Conservation (phyloP, 768 basidiomycete species). For the Russula brevipes region DNA sequence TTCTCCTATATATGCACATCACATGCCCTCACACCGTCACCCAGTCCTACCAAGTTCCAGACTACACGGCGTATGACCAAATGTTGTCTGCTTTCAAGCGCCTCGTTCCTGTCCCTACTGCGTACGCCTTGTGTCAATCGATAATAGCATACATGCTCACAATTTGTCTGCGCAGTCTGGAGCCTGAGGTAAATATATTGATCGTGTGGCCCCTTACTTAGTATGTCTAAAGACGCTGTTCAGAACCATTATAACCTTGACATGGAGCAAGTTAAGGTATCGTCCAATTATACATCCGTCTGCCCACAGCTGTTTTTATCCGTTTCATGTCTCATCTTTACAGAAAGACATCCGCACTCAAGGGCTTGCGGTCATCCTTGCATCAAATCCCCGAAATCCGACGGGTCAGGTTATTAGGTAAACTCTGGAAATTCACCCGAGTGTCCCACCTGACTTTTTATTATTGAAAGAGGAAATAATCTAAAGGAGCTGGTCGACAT, state of each 20-base stretch:
- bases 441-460: background rate
- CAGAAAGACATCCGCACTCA: conserved; percentile 78
- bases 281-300: conserved; percentile 1
- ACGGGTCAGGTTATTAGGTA: conserved; percentile 85
- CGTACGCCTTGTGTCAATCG: conserved; percentile 43
- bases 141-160: background rate
- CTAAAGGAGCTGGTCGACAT: conserved; percentile 74
- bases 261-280: conserved; percentile 70
- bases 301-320: background rate
- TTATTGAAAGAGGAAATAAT: conserved; percentile 56
- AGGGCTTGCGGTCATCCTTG: conserved; percentile 78
- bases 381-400: conserved; percentile 94
- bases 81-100: conserved; percentile 81
- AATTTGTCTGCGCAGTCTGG: conserved; percentile 9
- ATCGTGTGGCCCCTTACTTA: conserved; percentile 24
- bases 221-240: conserved; percentile 33
- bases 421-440: conserved; percentile 17
- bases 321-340: background rate
- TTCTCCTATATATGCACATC: conserved; percentile 14
- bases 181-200: conserved; percentile 37
- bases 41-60: conserved; percentile 85
- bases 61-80: conserved; percentile 88
- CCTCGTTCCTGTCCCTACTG: conserved; percentile 86
- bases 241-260: conserved; percentile 65
- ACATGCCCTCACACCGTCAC: conserved; percentile 12